Conservation (phyloP, 1,284 basidiomycete genomes). For the Melanopsichium pennsylvanicum region DNA sequence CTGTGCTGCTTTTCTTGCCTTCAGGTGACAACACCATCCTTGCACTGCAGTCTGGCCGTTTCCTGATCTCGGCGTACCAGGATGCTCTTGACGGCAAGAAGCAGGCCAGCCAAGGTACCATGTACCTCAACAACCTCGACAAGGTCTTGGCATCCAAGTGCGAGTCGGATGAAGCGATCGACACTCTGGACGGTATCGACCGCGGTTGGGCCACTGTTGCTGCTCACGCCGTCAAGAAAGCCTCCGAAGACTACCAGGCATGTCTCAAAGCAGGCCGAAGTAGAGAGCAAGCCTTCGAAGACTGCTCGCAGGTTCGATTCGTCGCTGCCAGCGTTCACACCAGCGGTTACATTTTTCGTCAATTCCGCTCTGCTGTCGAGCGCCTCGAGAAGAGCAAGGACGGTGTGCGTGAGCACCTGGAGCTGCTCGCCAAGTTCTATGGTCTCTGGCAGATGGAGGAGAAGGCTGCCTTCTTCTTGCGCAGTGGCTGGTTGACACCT, state of each 20-base stretch:
- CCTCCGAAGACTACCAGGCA: constrained; percentile 68
- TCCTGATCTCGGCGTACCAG: constrained; percentile 69
- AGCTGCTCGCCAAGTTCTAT: constrained; percentile 58
- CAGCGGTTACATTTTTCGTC: constrained; percentile 65
- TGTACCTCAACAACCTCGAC: constrained; percentile 69
- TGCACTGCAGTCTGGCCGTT: constrained; percentile 70
- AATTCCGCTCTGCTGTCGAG: constrained; percentile 63
- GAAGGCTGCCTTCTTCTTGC: constrained; percentile 70
- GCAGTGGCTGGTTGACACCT: constrained; percentile 67
- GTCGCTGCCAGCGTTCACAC: constrained; percentile 69
- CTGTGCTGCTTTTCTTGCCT: background rate
- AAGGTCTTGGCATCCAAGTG: constrained; percentile 67
- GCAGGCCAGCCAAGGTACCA: constrained; percentile 65
- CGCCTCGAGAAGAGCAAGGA: constrained; percentile 49
- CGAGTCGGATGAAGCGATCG: constrained; percentile 64
- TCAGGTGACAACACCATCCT: constrained; percentile 70
- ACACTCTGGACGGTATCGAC: constrained; percentile 69
- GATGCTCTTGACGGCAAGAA: constrained; percentile 69
- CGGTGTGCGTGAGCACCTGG: constrained; percentile 58
- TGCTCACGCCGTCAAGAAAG: constrained; percentile 71
- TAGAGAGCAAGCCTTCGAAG: constrained; percentile 70
- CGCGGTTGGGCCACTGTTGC: constrained; percentile 70
- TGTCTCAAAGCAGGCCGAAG: constrained; percentile 68
- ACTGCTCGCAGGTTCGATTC: constrained; percentile 70
- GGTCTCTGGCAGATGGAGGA: constrained; percentile 72